These are phyloP conservation scores for Reutealis trisperma DNA, from an alignment of 345 rosid species.

Conservation along the genomic window DNA sequence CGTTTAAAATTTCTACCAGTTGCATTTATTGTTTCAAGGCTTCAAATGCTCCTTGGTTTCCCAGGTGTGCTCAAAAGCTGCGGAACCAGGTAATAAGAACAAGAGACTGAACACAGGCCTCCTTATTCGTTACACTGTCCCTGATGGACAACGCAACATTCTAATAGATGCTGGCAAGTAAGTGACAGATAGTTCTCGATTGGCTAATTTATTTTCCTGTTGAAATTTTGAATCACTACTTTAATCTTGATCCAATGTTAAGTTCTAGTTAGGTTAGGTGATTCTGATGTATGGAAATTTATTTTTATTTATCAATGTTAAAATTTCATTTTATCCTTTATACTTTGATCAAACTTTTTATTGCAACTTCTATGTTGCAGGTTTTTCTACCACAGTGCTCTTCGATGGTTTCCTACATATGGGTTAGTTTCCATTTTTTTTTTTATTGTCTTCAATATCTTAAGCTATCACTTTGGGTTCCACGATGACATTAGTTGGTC, in stretches of 20 bases:
- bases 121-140: slow-evolving; percentile 60
- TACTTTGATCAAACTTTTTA: background rate
- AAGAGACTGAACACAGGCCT: slow-evolving; percentile 79
- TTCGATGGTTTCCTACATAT: slow-evolving; percentile 74
- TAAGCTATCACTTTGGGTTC: background rate
- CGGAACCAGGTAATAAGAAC: slow-evolving; percentile 70
- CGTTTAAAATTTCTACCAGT: background rate
- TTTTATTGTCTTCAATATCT: background rate
- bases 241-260: background rate
- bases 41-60: slow-evolving; percentile 17
- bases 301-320: background rate
- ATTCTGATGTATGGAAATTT: background rate
- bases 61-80: slow-evolving; percentile 83
- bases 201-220: background rate
- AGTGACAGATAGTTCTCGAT: slow-evolving; percentile 37
- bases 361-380: slow-evolving; percentile 41
- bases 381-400: slow-evolving; percentile 95
- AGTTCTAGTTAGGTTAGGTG: background rate
- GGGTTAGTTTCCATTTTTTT: slow-evolving; percentile 56
- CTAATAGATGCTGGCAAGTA: slow-evolving; percentile 92
- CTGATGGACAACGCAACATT: slow-evolving; percentile 54
- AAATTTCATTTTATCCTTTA: background rate
- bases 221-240: background rate
- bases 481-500: background rate
- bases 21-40: slow-evolving; percentile 14